phyloP scores from a whole-genome alignment of 2,329 filamentous ascomycete genomes.

The Helotiales sp. region DNA sequence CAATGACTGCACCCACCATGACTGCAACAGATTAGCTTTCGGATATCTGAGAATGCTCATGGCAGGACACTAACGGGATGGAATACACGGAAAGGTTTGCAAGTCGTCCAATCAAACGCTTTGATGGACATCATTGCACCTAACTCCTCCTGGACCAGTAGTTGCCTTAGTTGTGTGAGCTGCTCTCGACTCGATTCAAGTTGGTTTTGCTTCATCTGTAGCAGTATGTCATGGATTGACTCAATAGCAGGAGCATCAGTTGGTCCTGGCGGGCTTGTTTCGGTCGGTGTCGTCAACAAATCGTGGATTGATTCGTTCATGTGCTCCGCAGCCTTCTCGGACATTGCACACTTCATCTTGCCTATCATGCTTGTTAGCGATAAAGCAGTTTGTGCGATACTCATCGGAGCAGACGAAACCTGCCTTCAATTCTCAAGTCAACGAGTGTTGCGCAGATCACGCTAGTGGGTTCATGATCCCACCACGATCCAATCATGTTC shows the following conservation, averaged over 20 bases:
- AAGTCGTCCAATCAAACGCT: conserved; percentile 18
- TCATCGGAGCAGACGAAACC: neutral
- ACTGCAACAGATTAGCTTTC: neutral
- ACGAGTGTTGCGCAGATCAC: conserved; percentile 21
- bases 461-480: conserved; percentile 23
- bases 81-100: conserved; percentile 12
- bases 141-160: conserved; percentile 12
- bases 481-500: conserved; percentile 21
- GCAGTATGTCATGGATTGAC: conserved; percentile 15
- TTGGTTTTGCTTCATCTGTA: conserved; percentile 17
- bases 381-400: neutral
- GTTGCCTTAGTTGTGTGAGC: conserved; percentile 14
- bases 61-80: conserved; percentile 7
- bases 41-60: no score
- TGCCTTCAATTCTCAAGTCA: conserved; percentile 17
- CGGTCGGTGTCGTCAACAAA: neutral
- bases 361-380: conserved; percentile 1
- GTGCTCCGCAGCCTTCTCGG: conserved; percentile 7
- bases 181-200: conserved; percentile 15
- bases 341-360: conserved; percentile 12
- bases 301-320: conserved; percentile 13
- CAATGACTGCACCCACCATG: conserved; percentile 18
- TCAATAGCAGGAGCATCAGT: conserved; percentile 3
- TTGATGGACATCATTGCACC: conserved; percentile 4
- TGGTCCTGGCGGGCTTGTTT: neutral